A percentile compares a stretch with the other conserved stretches of the same genome.
Conservation (phyloP, 164 flowering plant species). For the Chimonanthus praecox region DNA sequence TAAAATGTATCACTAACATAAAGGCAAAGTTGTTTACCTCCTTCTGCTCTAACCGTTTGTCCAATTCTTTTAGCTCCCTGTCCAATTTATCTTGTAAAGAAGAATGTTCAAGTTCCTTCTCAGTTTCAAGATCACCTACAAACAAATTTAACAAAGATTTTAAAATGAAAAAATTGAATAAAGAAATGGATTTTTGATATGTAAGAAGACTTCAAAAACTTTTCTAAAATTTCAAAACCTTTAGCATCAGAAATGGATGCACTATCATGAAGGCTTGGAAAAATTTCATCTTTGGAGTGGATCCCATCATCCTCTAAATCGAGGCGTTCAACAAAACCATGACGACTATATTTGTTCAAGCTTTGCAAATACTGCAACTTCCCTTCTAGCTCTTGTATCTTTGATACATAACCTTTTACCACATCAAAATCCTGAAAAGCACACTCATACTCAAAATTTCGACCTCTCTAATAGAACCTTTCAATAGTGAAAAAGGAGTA, state of each 20-base stretch:
- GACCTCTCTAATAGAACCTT: background rate
- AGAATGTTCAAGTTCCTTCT: constrained; percentile 84
- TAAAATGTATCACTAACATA: too few species aligned
- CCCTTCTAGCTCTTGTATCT: constrained; percentile 82
- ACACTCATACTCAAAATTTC: background rate
- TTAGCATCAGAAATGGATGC: constrained; percentile 44
- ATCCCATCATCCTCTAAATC: constrained; percentile 59
- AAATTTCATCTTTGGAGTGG: constrained; percentile 25
- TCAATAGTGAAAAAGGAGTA: background rate
- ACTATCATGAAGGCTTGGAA: constrained; percentile 23
- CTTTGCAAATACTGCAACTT: constrained; percentile 50
- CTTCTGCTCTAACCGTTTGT: constrained; percentile 78
- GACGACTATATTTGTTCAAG: constrained; percentile 27
- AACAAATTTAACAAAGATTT: background rate
- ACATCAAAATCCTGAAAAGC: constrained; percentile 52
- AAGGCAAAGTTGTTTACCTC: constrained; percentile 49
- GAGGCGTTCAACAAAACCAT: constrained; percentile 32
- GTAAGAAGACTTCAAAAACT: constrained; percentile 1
- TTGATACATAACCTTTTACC: constrained; percentile 56
- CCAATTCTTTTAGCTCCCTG: constrained; percentile 78
- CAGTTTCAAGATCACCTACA: constrained; percentile 63
- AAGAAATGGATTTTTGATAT: background rate
- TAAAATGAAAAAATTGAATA: background rate
- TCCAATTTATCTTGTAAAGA: constrained; percentile 80
- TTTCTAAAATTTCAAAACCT: constrained; percentile 26